These are phyloP conservation scores for Trichoderma hamatum DNA, from an alignment of 2,329 filamentous ascomycete species.

Conservation along the genomic window DNA sequence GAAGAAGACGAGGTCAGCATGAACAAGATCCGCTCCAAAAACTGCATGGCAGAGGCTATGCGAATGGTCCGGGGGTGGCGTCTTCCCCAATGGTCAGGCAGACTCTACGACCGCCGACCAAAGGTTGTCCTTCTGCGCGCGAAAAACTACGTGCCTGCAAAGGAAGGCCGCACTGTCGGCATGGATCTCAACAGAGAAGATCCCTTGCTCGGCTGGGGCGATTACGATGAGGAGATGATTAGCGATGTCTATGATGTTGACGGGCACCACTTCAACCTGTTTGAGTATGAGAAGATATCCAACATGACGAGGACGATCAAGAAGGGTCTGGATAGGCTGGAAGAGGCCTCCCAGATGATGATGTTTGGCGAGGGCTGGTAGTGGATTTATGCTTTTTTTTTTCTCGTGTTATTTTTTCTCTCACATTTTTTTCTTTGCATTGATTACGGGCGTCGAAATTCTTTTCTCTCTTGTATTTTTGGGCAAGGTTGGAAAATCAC, in stretches of 20 bases:
- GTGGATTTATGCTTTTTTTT: neutral
- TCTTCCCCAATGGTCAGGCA: conserved; percentile 44
- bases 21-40: conserved; percentile 41
- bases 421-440: neutral
- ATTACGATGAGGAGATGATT: conserved; percentile 50
- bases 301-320: conserved; percentile 36
- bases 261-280: conserved; percentile 57
- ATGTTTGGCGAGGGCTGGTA: conserved; percentile 6
- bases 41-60: conserved; percentile 48
- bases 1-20: conserved; percentile 37
- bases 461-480: neutral
- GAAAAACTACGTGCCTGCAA: conserved; percentile 43
- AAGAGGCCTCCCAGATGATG: conserved; percentile 27
- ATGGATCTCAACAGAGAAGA: conserved; percentile 52
- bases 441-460: neutral
- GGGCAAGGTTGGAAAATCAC: neutral
- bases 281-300: conserved; percentile 38
- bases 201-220: conserved; percentile 52
- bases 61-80: conserved; percentile 47
- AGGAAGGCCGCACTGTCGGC: conserved; percentile 34
- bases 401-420: too few species aligned
- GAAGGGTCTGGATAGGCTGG: conserved; percentile 28
- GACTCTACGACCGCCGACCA: conserved; percentile 39
- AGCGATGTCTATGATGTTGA: conserved; percentile 51
- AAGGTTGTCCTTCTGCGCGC: conserved; percentile 52